Evolutionary conservation across 345 rosid species (phyloP), one percentile per base, ranked within the genome.

Genomic region (Dipteronia sinensis): DNA sequence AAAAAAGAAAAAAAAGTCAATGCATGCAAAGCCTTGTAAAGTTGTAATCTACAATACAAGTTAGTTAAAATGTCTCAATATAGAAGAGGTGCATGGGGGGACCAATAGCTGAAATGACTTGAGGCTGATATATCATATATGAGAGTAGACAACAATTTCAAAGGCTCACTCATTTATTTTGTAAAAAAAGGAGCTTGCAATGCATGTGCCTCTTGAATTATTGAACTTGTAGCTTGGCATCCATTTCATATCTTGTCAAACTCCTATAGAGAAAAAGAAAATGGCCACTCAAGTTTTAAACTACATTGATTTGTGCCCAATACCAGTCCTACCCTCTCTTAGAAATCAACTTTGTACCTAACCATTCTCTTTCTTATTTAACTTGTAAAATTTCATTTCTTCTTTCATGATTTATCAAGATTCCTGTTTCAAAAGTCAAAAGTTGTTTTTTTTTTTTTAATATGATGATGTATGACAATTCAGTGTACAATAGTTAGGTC

Each of bases 121-220:
- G 61, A 51, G 0, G 25, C 40, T 67, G 0, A 6, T 16, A 59
- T 10, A 27, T 27, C 27, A 27, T 27, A 27, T 27, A 27, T 27
- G 55, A 58, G 25, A 20, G 76, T 17, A 19, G 55, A 9, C 53
- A 64, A 63, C 12, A 11, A 62, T 56, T 77, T 69, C 75, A 42
- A 79, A 29, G 65, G 75, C 80, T 73, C 62, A 42, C 10, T 46
- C 13, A 12, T 20, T 11, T 46, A 46, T 46, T 46, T 46, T 46
- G 10, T 46, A 15, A 27, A 19, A 23, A 15, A 68, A 53, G n/a
- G 58, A 16, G n/a, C 58, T 53, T 53, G 58, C 58, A 15, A 16
- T 82, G 83, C 85, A 86, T 86, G 87, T 80, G 89, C 76, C 44
- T 1, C 56, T 67, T 53, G 79, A 77, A 83, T 82, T 80, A 79